Evolutionary conservation across 352 stramenopile species (phyloP).

Genomic region (Stramenopiles sp.): DNA sequence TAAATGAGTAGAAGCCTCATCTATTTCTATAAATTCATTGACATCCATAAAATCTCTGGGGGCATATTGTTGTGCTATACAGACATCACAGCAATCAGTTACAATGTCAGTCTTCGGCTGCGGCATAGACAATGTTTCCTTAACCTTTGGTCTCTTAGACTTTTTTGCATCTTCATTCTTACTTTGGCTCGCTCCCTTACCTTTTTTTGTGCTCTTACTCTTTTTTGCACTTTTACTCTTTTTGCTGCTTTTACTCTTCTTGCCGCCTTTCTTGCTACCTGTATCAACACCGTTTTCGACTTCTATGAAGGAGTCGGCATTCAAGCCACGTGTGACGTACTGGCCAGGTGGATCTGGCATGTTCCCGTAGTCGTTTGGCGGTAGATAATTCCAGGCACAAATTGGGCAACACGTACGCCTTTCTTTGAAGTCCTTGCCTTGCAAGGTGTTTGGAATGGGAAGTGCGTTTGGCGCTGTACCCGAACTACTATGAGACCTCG

Average conservation of each 20-base stretch:
- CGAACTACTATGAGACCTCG: too few relatives aligned
- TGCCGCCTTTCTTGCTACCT: background rate
- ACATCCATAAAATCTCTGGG: background rate
- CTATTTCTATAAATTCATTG: background rate
- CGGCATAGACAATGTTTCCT: background rate
- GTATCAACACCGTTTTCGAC: background rate
- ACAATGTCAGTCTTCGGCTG: background rate
- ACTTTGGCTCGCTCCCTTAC: too few relatives aligned
- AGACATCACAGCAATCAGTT: background rate
- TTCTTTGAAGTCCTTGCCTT: too few relatives aligned
- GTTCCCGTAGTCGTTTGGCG: background rate
- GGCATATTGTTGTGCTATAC: background rate
- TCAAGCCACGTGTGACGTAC: background rate
- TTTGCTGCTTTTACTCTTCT: too few relatives aligned
- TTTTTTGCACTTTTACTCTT: too few relatives aligned
- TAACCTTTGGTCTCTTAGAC: too few relatives aligned
- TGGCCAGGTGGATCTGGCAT: background rate
- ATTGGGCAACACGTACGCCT: background rate
- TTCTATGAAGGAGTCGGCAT: background rate
- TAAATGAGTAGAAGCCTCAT: too few relatives aligned
- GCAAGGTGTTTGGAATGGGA: too few relatives aligned
- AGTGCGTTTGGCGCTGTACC: too few relatives aligned
- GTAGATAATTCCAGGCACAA: background rate
- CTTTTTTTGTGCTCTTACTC: too few relatives aligned
- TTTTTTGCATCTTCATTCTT: too few relatives aligned